phyloP scores from a whole-genome alignment of 345 rosid genomes.

The Garcia nutans region DNA sequence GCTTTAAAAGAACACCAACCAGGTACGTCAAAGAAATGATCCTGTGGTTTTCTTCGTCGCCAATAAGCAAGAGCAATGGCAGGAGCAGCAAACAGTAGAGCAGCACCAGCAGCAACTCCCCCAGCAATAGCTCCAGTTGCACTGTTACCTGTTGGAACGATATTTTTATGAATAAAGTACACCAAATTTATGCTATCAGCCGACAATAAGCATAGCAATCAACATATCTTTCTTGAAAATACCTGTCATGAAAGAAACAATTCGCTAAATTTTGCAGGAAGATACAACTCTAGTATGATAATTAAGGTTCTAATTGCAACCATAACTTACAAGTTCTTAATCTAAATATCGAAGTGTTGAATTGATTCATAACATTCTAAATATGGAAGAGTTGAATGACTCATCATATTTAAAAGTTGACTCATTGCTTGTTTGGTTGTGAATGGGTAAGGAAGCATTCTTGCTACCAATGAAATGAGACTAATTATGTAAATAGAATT shows the following conservation, averaged over 20 bases:
- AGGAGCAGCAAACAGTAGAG: slow-evolving; percentile 86
- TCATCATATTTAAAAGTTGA: neutral
- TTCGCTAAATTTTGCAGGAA: neutral
- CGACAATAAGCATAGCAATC: neutral
- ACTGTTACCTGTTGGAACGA: slow-evolving; percentile 48
- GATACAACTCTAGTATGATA: neutral
- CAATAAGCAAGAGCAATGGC: slow-evolving; percentile 79
- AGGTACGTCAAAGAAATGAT: slow-evolving; percentile 92
- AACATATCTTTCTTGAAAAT: neutral
- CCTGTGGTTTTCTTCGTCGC: slow-evolving; percentile 73
- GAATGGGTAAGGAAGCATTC: neutral
- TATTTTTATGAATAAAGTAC: slow-evolving; percentile 4
- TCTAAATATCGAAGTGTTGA: neutral
- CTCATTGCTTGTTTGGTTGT: neutral
- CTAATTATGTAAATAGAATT: neutral
- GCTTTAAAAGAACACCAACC: slow-evolving; percentile 47
- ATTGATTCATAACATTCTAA: no score
- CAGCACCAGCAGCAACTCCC: slow-evolving; percentile 98
- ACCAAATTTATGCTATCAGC: neutral
- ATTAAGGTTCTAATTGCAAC: neutral
- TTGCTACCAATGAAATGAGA: neutral
- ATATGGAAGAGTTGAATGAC: no score
- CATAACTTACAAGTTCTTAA: neutral
- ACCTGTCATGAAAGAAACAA: neutral
- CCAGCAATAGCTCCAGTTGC: slow-evolving; percentile 89